Evolutionary conservation across 257 asterid species (phyloP).

Genomic region (Perilla frutescens): DNA sequence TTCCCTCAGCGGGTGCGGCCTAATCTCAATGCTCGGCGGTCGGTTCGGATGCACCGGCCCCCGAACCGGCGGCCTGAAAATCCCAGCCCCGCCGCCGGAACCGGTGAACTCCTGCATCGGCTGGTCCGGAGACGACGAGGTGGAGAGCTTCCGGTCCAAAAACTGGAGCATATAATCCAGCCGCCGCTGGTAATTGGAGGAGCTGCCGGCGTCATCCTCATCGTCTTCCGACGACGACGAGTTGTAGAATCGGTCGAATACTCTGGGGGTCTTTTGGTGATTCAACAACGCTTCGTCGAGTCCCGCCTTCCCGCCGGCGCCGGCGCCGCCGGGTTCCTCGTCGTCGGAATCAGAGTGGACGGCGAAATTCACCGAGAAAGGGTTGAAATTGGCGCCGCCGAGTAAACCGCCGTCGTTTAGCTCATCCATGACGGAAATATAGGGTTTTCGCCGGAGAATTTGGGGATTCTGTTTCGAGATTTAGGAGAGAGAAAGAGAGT

Average conservation of each 20-base stretch:
- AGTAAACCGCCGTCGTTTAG: conserved; percentile 54
- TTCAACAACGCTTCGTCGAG: conserved; percentile 45
- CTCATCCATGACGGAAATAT: conserved; percentile 56
- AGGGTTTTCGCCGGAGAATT: conserved; percentile 41
- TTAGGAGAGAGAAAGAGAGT: conserved; percentile 4
- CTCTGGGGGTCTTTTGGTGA: conserved; percentile 51
- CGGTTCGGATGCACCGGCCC: conserved; percentile 71
- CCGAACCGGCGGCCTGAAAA: conserved; percentile 71
- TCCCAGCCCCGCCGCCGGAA: conserved; percentile 67
- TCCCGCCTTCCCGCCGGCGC: conserved; percentile 42
- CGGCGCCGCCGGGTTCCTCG: conserved; percentile 34
- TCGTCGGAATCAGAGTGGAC: conserved; percentile 52
- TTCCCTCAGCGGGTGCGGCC: conserved; percentile 93
- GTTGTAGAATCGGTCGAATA: conserved; percentile 85
- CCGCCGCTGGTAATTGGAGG: conserved; percentile 70
- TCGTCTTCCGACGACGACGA: conserved; percentile 73
- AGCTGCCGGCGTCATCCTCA: conserved; percentile 50
- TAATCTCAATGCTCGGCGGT: conserved; percentile 79
- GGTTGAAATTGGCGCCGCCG: conserved; percentile 39
- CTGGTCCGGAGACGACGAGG: conserved; percentile 47
- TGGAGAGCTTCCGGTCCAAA: conserved; percentile 77
- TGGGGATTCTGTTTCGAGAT: conserved; percentile 30
- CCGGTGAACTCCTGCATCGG: conserved; percentile 74
- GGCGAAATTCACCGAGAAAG: conserved; percentile 50
- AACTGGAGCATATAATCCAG: conserved; percentile 90